Percentiles rank a stretch among this genome's conserved stretches.
Evolutionary conservation across 78 protist genomes (phyloP).

Genomic region (Emiliania huxleyi): DNA sequence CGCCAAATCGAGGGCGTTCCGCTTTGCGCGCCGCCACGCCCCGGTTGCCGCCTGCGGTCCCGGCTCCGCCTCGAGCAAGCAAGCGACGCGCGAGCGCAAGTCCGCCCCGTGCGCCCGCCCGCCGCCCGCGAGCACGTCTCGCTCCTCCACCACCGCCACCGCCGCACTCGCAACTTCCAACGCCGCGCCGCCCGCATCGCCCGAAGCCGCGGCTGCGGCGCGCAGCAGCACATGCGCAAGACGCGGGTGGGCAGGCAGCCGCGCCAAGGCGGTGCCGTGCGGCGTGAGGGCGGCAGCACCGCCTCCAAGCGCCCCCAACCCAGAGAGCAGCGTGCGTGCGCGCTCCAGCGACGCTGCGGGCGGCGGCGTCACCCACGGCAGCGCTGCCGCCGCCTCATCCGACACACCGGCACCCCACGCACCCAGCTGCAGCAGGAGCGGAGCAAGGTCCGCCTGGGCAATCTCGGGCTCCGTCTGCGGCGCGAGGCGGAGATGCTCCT

Average conservation of each 20-base stretch:
- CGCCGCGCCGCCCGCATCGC: not conserved
- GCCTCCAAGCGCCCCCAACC: not conserved
- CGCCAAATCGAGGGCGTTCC: not conserved
- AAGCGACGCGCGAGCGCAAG: not conserved
- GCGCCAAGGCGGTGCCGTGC: not conserved
- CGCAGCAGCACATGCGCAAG: not conserved
- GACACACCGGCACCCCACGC: not conserved
- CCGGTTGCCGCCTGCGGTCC: not conserved
- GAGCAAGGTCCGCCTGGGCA: not conserved
- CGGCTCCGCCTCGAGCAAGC: not conserved
- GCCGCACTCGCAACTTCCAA: no score
- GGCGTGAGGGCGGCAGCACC: not conserved
- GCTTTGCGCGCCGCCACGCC: not conserved
- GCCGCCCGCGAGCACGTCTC: not conserved
- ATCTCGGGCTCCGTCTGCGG: not conserved
- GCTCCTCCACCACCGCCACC: not conserved
- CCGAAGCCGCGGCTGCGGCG: not conserved
- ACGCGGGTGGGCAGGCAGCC: not conserved
- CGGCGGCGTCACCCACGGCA: slow-evolving; percentile 5
- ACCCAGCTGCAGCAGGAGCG: not conserved
- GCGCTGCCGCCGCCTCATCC: not conserved
- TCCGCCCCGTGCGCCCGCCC: not conserved
- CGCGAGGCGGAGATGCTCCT: not conserved
- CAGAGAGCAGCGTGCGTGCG: not conserved
- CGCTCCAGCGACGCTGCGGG: not conserved